These are phyloP conservation scores for Botrytis sinoallii DNA, from an alignment of 2,329 filamentous ascomycete genomes.

Conservation along the genomic window DNA sequence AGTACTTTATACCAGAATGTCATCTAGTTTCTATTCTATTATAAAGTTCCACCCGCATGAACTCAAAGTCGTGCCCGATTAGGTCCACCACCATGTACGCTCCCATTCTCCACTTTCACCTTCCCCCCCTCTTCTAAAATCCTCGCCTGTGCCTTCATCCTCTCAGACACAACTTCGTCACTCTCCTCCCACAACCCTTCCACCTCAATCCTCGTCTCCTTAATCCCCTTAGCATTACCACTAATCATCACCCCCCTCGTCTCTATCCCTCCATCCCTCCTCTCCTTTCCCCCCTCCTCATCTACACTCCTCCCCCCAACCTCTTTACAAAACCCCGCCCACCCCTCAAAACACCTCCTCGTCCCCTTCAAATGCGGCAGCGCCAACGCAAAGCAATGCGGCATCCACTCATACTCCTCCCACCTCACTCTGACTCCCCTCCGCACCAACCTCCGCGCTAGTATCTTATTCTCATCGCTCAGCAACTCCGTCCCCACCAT, in stretches of 20 bases:
- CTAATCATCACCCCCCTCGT: constrained; percentile 47
- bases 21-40: not conserved
- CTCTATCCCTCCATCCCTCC: constrained; percentile 15
- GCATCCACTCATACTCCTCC: constrained; percentile 77
- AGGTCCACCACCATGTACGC: constrained; percentile 31
- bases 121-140: constrained; percentile 20
- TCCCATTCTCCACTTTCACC: not conserved
- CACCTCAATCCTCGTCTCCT: constrained; percentile 48
- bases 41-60: not conserved
- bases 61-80: constrained; percentile 38
- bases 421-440: constrained; percentile 62
- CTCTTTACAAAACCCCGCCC: constrained; percentile 54
- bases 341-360: constrained; percentile 52
- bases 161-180: constrained; percentile 44
- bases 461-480: constrained; percentile 60
- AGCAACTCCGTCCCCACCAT: constrained; percentile 70
- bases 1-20: not conserved
- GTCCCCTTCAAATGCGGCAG: constrained; percentile 47
- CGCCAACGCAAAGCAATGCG: constrained; percentile 66
- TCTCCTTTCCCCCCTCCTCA: not conserved
- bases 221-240: constrained; percentile 51
- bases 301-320: constrained; percentile 34
- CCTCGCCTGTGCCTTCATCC: constrained; percentile 38
- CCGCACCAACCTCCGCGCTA: constrained; percentile 53
- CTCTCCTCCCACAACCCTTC: constrained; percentile 44